Evolutionary conservation across 1,284 basidiomycete genomes (phyloP), one percentile per base, ranked within the genome.

Genomic region (Cutaneotrichosporon sp.): DNA sequence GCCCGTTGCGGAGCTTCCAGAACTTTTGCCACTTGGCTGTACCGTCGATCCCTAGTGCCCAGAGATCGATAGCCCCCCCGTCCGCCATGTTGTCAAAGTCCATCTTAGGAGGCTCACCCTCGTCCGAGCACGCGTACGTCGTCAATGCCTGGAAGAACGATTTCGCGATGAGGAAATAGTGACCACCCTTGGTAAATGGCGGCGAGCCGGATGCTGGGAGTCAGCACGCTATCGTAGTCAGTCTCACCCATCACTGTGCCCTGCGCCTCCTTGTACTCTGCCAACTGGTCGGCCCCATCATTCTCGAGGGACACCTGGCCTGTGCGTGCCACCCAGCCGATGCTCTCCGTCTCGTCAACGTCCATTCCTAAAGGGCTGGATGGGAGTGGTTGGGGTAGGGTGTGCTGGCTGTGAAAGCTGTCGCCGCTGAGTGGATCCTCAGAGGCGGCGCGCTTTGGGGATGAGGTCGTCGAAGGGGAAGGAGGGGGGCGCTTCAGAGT

Each of bases 391-490:
- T 25, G 20, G 6, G 17, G 12, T 33, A 33, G 45, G 25, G 24
- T 14, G 20, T 33, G 22, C 19, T 22, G 20, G 25, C 32, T 14
- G 31, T 19, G 46, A 37, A 16, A 8, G 38, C 14, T 31, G 25
- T 38, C 35, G 35, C 35, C 35, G 35, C 35, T 20, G 5, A 32
- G 43, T 19, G 62, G 55, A 46, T 74, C 71, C 55, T 75, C 73
- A 3, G 72, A 74, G 10, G 67, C 67, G 8, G 73, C 70, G 35
- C 72, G 59, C 62, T 75, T 74, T 3, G 71, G 67, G 11, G 67
- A 67, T 8, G 66, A 69, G 4, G 54, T 55, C 3, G 64, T 60
- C 16, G 63, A 55, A 1, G 66, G 68, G 3, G 63, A 65, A n/a
- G 63, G 53, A 5, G 66, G 57, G 20, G 63, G 65, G 48, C 68